These are phyloP conservation scores for Silene noctiflora DNA, from an alignment of 179 eudicot species.

Conservation along the genomic window DNA sequence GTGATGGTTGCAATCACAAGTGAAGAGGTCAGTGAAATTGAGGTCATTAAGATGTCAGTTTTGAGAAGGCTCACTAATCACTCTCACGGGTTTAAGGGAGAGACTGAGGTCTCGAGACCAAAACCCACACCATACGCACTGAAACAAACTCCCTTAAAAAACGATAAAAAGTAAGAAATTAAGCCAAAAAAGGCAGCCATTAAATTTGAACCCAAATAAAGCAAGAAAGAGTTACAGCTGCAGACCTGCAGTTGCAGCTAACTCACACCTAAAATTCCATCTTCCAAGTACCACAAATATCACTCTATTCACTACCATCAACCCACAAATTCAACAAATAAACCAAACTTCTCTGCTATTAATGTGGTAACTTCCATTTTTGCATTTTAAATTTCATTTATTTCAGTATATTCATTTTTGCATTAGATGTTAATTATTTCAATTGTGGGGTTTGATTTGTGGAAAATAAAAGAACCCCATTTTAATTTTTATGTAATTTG, in stretches of 20 bases:
- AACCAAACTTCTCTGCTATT: background rate
- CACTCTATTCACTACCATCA: no score
- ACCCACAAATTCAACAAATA: no score
- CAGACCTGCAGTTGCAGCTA: conserved; percentile 20
- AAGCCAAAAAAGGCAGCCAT: background rate
- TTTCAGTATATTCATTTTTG: conserved; percentile 11
- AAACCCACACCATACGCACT: background rate
- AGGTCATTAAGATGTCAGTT: no score
- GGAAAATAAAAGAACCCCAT: conserved; percentile 1
- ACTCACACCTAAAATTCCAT: conserved; percentile 13
- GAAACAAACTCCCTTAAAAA: background rate
- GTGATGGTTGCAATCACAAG: no score
- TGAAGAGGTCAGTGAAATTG: no score
- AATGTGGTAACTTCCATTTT: conserved; percentile 11
- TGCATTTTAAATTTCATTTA: conserved; percentile 7
- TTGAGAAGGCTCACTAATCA: no score
- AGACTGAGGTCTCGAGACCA: background rate
- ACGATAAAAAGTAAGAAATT: background rate
- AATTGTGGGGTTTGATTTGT: conserved; percentile 15
- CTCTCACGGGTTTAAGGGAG: background rate
- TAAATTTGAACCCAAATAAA: conserved; percentile 2
- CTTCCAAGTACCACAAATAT: background rate
- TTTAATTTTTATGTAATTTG: conserved; percentile 14
- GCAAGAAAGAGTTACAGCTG: background rate
- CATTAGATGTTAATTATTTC: conserved; percentile 1